phyloP scores from a whole-genome alignment of 2,329 filamentous ascomycete genomes.

The Cercospora sojina region DNA sequence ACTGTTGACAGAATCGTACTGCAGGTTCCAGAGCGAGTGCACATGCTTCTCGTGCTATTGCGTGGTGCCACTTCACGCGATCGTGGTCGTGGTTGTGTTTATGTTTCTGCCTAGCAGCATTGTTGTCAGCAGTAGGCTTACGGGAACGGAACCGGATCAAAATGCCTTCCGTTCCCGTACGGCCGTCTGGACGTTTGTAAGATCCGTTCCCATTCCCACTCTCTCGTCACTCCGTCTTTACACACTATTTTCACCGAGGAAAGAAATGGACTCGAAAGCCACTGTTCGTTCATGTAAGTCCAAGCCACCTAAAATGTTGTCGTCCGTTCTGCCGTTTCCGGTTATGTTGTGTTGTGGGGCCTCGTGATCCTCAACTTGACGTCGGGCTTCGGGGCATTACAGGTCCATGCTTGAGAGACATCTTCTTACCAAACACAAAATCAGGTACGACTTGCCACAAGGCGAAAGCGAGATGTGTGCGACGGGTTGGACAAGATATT shows the following conservation, averaged over 20 bases:
- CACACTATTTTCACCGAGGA: neutral
- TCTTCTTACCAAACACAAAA: neutral
- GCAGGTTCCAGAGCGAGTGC: neutral
- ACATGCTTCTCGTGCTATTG: neutral
- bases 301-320: neutral
- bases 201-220: neutral
- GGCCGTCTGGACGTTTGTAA: neutral
- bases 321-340: neutral
- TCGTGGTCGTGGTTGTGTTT: neutral
- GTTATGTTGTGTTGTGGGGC: neutral
- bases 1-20: neutral
- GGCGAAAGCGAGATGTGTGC: constrained; percentile 39
- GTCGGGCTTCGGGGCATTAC: neutral
- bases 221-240: neutral
- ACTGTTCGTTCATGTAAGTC: neutral
- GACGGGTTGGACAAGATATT: constrained; percentile 22
- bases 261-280: neutral
- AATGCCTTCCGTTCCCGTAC: neutral
- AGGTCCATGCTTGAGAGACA: neutral
- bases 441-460: constrained; percentile 35
- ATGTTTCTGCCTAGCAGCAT: neutral
- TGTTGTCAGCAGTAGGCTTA: neutral
- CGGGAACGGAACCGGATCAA: neutral
- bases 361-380: neutral
- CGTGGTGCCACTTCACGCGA: neutral